These are phyloP conservation scores for Venturia oleaginea DNA, from an alignment of 2,329 filamentous ascomycete species.

Conservation along the genomic window DNA sequence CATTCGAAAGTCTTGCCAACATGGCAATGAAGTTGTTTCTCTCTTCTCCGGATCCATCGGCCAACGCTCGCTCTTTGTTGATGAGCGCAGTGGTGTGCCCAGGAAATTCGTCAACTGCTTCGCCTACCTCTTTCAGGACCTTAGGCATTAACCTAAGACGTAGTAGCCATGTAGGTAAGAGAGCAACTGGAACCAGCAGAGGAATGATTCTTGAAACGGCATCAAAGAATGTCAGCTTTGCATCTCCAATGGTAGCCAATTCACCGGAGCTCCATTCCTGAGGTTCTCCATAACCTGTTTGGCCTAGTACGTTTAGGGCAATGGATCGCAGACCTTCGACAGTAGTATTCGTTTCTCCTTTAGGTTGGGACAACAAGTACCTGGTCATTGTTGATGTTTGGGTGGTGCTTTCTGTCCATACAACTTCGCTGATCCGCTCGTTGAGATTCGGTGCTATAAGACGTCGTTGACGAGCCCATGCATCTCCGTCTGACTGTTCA, in stretches of 20 bases:
- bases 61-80: background rate
- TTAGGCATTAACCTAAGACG: background rate
- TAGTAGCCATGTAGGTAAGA: background rate
- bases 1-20: slow-evolving; percentile 1
- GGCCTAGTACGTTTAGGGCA: slow-evolving; percentile 7
- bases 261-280: background rate
- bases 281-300: slow-evolving; percentile 2
- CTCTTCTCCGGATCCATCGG: background rate
- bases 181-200: background rate
- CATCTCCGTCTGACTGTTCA: background rate
- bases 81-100: background rate
- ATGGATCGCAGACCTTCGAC: slow-evolving; percentile 7
- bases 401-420: background rate
- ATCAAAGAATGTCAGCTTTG: slow-evolving; percentile 3
- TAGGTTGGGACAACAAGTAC: background rate
- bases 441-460: slow-evolving; percentile 9
- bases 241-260: background rate
- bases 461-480: slow-evolving; percentile 9
- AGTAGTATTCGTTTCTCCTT: background rate
- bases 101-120: background rate
- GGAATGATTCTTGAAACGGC: background rate
- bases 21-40: background rate
- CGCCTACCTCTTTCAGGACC: background rate
- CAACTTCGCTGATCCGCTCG: slow-evolving; percentile 3
- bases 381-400: slow-evolving; percentile 1